phyloP scores from a whole-genome alignment of 345 rosid species.

The Eucalyptus marginata region DNA sequence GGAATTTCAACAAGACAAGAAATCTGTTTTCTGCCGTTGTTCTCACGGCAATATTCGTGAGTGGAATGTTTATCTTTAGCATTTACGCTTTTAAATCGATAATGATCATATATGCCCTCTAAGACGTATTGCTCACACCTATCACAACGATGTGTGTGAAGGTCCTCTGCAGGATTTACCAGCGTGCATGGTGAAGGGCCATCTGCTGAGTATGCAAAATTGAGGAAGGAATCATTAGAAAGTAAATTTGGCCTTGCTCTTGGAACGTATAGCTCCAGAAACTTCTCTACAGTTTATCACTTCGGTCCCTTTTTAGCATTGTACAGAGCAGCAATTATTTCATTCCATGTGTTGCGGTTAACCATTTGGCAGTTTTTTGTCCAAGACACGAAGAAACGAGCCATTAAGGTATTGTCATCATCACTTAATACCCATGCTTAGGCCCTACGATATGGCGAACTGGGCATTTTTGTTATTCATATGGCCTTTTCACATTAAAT shows the following conservation, averaged over 20 bases:
- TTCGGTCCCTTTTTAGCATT: slow-evolving; percentile 83
- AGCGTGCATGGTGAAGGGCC: slow-evolving; percentile 85
- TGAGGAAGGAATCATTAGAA: slow-evolving; percentile 95
- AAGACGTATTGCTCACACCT: neutral
- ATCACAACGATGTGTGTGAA: neutral
- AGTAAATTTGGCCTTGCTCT: slow-evolving; percentile 73
- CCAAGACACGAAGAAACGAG: slow-evolving; percentile 60
- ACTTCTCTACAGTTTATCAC: slow-evolving; percentile 41
- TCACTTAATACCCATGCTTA: neutral
- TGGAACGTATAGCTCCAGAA: slow-evolving; percentile 53
- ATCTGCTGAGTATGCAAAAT: slow-evolving; percentile 70
- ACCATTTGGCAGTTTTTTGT: slow-evolving; percentile 61
- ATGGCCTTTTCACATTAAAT: neutral
- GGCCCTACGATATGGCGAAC: neutral
- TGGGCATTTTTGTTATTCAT: neutral
- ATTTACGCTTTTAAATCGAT: neutral
- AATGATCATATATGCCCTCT: neutral
- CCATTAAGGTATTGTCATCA: slow-evolving; percentile 38
- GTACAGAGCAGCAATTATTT: slow-evolving; percentile 81
- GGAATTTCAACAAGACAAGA: slow-evolving; percentile 10
- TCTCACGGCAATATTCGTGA: slow-evolving; percentile 28
- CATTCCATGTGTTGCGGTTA: slow-evolving; percentile 67
- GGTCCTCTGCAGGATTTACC: slow-evolving; percentile 47
- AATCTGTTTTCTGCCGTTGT: slow-evolving; percentile 8
- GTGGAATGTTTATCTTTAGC: slow-evolving; percentile 1